phyloP scores from a whole-genome alignment of 176 grass and related monocot species.

The Raddia guianensis region DNA sequence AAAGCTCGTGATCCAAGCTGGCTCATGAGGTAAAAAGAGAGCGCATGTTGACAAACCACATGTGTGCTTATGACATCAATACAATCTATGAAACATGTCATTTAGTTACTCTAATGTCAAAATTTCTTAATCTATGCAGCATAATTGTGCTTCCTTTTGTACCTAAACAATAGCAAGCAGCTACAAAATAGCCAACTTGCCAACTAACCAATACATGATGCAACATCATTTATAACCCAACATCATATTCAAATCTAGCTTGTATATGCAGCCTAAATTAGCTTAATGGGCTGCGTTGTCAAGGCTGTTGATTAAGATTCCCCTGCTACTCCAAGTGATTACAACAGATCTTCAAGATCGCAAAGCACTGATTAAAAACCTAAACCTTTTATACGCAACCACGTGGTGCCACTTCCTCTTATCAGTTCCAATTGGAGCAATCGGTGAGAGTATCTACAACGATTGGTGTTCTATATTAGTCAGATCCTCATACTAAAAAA shows the following conservation, averaged over 20 bases:
- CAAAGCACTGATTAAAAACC: constrained; percentile 33
- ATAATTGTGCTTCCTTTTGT: constrained; percentile 39
- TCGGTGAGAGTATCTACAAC: constrained; percentile 11
- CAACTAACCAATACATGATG: constrained; percentile 2
- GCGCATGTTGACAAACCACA: constrained; percentile 27
- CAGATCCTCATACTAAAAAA: constrained; percentile 1
- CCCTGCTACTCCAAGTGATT: constrained; percentile 38
- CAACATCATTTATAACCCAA: constrained; percentile 27
- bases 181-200: constrained; percentile 32
- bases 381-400: background rate
- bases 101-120: constrained; percentile 38
- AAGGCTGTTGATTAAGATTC: constrained; percentile 43
- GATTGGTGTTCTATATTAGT: background rate
- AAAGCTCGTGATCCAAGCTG: constrained; percentile 34
- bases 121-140: constrained; percentile 7
- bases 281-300: constrained; percentile 31
- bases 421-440: constrained; percentile 30
- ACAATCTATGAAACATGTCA: constrained; percentile 27
- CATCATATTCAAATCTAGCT: background rate
- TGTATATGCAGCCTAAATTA: constrained; percentile 21
- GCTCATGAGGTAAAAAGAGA: background rate
- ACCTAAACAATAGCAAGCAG: constrained; percentile 18
- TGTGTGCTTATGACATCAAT: constrained; percentile 35
- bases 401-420: constrained; percentile 29
- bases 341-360: constrained; percentile 40